Evolutionary conservation across 441 rosid species (phyloP).

Genomic region (Bruguiera hainesii): DNA sequence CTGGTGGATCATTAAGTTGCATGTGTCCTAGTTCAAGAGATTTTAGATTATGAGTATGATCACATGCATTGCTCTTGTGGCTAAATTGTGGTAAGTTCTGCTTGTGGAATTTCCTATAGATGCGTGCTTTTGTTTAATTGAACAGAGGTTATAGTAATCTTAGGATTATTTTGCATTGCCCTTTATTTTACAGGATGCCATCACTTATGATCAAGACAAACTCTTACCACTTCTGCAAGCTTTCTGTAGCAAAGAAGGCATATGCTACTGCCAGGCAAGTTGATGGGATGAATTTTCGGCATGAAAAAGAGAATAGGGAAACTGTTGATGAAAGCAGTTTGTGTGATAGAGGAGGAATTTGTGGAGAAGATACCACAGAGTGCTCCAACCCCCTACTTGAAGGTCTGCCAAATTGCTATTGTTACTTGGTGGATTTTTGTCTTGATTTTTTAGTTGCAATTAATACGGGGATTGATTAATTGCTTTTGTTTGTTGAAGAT

Average conservation of each 20-base stretch:
- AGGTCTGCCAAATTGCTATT: slow-evolving; percentile 34
- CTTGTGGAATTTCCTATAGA: background rate
- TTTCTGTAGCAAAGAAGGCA: slow-evolving; percentile 69
- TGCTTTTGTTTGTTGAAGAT: slow-evolving; percentile 29
- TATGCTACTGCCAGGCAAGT: slow-evolving; percentile 26
- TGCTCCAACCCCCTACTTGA: slow-evolving; percentile 25
- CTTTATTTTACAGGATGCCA: slow-evolving; percentile 47
- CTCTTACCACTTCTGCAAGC: slow-evolving; percentile 89
- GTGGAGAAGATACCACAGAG: slow-evolving; percentile 23
- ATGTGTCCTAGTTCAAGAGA: background rate
- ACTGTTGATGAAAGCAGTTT: slow-evolving; percentile 19
- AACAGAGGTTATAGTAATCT: background rate
- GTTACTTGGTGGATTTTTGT: too few species aligned
- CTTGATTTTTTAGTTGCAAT: too few species aligned
- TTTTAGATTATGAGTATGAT: background rate
- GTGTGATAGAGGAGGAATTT: slow-evolving; percentile 24
- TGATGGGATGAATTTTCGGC: slow-evolving; percentile 19
- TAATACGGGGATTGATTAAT: slow-evolving; percentile 15
- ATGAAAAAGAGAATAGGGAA: slow-evolving; percentile 31
- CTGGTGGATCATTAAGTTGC: background rate
- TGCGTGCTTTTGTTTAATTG: background rate
- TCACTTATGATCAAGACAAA: slow-evolving; percentile 51
- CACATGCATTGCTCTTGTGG: background rate
- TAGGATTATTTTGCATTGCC: background rate
- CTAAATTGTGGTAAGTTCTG: background rate